Base-by-base conservation (phyloP, 2,329 filamentous ascomycete species). In the Colletotrichum horii region DNA sequence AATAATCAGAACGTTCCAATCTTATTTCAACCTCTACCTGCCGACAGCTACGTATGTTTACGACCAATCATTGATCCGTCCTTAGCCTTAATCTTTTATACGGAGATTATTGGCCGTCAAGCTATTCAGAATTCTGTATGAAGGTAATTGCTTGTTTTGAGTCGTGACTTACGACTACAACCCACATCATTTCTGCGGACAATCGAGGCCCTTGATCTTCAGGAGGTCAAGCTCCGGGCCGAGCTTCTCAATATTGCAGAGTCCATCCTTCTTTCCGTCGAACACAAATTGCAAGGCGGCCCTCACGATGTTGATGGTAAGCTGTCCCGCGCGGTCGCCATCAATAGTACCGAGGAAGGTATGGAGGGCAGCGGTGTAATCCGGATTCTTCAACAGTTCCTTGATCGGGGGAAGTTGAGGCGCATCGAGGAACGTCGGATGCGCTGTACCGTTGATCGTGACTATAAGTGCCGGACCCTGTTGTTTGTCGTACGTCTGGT, bases 391-490 rank as follows among this genome's bases (percentile, higher is more conserved):
- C 12, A 22, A 24, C 61, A 74, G 15, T 8, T 32, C 9, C 15
- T 24, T 34, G 4, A 71, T n/a, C 26, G 52, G 36, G 1, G 67
- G 72, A 15, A 74, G 72, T 15, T 61, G 61, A 15, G 64, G 62
- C 9, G 56, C 24, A 52, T 85, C 83, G 0, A 81, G 80, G 30
- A 80, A 85, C 0, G 83, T 81, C 1, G 79, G 78, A 22, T 85
- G 84, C 5, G 77, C 61, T 1, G 83, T 80, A 0, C 80, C 79
- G 2, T 76, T 36, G 19, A 85, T 70, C 1, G 68, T 22, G 4
- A 81, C 60, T 16, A 83, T 79, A 34, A 81, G 58, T 38, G 80
- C 79, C 24, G 79, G 71, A 0, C 80, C 82, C 2, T 71, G 77
- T 1, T 83, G 78, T 8, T 77, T 78, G 0, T 78, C 62, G 70